These are phyloP conservation scores for Anaeromyces robustus DNA, from an alignment of 192 early-diverging fungal species.

Conservation along the genomic window DNA sequence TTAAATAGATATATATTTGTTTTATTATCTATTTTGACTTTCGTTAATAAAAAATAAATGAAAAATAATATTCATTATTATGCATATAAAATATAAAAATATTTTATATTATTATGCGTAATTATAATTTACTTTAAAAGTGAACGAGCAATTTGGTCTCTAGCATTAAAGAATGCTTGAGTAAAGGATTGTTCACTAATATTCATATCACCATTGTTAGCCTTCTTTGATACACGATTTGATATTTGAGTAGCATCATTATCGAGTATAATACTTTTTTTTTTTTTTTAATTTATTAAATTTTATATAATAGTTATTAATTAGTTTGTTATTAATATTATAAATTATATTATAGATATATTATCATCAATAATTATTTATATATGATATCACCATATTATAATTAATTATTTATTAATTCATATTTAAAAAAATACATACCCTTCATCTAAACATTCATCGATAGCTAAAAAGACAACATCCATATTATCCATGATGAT, in stretches of 20 bases:
- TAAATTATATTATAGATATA: no score
- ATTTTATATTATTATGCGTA: no score
- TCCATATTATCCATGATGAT: conserved; percentile 81
- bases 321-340: background rate
- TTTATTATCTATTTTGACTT: no score
- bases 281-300: no score
- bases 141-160: conserved; percentile 23
- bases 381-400: no score
- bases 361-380: no score
- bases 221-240: conserved; percentile 25
- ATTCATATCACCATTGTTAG: conserved; percentile 12
- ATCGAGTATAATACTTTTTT: conserved; percentile 25
- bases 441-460: conserved; percentile 93
- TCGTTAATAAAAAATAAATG: no score
- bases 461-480: conserved; percentile 73
- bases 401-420: background rate
- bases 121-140: conserved; percentile 14
- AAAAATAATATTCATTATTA: no score
- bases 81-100: no score
- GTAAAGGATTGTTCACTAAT: conserved; percentile 25
- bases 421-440: conserved; percentile 12
- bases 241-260: conserved; percentile 21
- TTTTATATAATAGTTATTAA: background rate
- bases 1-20: no score
- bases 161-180: conserved; percentile 21